Percentiles rank a stretch among this genome's conserved stretches.
phyloP scores from a whole-genome alignment of 129 eudicot genomes.

The Escallonia rubra region DNA sequence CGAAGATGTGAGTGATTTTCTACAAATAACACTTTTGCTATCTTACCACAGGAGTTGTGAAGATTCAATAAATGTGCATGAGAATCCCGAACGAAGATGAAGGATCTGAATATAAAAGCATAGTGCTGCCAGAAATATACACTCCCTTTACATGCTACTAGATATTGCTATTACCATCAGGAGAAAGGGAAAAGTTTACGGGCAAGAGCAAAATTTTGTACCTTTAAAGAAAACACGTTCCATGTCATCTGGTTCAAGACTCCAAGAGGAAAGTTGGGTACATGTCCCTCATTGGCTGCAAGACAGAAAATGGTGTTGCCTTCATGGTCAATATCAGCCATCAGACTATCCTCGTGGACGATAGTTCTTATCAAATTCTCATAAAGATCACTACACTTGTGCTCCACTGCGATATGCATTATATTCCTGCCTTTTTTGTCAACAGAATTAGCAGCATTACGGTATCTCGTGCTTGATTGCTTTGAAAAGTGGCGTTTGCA shows the following conservation, averaged over 20 bases:
- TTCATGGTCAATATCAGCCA: constrained; percentile 5
- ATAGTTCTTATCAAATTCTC: background rate
- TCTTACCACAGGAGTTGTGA: background rate
- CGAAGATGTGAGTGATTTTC: background rate
- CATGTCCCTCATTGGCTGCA: background rate
- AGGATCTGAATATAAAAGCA: background rate
- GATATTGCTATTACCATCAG: background rate
- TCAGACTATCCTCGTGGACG: background rate
- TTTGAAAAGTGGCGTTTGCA: no score
- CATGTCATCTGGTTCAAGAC: background rate
- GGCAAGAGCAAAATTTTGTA: background rate
- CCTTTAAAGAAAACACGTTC: constrained; percentile 3
- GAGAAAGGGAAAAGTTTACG: no score
- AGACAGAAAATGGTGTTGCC: constrained; percentile 1
- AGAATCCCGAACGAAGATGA: background rate
- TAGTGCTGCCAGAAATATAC: background rate
- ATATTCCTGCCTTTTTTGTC: constrained; percentile 8
- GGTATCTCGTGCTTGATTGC: no score
- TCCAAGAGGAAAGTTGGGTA: background rate
- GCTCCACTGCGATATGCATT: background rate
- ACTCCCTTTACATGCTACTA: background rate
- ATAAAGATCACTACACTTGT: background rate
- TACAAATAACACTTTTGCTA: background rate
- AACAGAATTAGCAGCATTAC: background rate
- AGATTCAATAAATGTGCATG: background rate